Evolutionary conservation across 176 grass and related monocot genomes (phyloP), one percentile per base, ranked within the genome.

Genomic region (Chloris gayana): DNA sequence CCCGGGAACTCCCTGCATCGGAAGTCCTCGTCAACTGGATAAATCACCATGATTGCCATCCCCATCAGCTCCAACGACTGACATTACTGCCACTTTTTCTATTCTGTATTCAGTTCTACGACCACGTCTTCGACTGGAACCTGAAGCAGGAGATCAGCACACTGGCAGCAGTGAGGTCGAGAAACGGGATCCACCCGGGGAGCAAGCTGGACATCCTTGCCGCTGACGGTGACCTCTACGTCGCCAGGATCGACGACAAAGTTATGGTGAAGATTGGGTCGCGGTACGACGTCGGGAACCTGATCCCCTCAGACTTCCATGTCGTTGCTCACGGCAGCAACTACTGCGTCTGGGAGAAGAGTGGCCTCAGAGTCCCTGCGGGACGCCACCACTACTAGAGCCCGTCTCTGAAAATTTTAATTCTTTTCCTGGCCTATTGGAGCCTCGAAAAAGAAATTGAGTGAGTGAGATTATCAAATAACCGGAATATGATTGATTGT

Each of bases 321-420:
- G 39, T 31, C 14, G 88, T 82, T 4, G 72, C 86, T 7, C 88
- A 93, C 22, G 93, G 93, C 15, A 91, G 42, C 18, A 89, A 91
- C 87, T 97, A 93, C 83, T 90, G 90, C 26, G 41, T 97, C 1
- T 97, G 91, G 93, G 91, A 97, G 91, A 97, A 93, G 84, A 64
- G 11, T 0, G 76, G 85, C 22, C 58, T 79, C 4, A 29, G 72
- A 44, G 38, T 85, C 32, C 57, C 54, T 3, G 77, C 82, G 0
- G 86, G 51, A 4, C 80, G 85, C 9, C 78, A 80, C 19, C 82
- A 33, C 80, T 58, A 0, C n/a, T 85, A 78, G 66, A 61, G 0
- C 35, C 24, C 3, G 46, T 0, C 61, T 0, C 1, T 7, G 61
- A 14, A 24, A 3, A 7, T n/a, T 22, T 67, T 67, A 7, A 29